Evolutionary conservation across 2,329 filamentous ascomycete species (phyloP), one percentile per base, ranked within the genome.

Genomic region (Ascochyta pisi): DNA sequence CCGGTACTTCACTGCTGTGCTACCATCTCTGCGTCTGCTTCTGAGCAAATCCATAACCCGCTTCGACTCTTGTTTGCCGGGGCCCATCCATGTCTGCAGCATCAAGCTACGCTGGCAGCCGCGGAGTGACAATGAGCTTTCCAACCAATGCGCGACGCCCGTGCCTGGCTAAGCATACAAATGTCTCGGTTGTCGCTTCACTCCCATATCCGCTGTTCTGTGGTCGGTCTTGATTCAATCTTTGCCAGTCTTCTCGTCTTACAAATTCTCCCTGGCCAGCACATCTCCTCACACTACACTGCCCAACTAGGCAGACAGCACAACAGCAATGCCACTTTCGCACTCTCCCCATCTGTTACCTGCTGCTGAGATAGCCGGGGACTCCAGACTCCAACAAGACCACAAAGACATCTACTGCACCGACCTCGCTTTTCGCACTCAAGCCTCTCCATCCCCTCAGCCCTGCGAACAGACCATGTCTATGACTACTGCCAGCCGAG

Each of bases 111-210:
- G 68, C 63, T 73, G 69, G 69, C 72, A 70, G 66, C 64, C 64
- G 69, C 42, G 34, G 55, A 53, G 63, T 71, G 61, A 74, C 72
- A 72, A 73, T 73, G 73, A 65, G 52, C 33, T 60, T 54, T 56
- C 26, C 34, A 63, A 46, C 64, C 64, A 69, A 66, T 71, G 65
- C 56, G 58, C 50, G 41, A 61, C 42, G 41, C 23, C 57, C 54
- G 53, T 53, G 49, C 60, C 52, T 50, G 59, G 61, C 60, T 64
- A 63, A 58, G 34, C 45, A 57, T 67, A 63, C 68, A 72, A 68
- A 73, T 68, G 68, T 67, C 69, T 65, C 60, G 57, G 60, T 54
- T 27, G 39, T 65, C 67, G 67, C 73, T 72, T 72, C 70, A 71
- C 57, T 70, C 67, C 57, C 65, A 47, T 55, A 50, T 65, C 54